These are phyloP conservation scores for Apiotrichum porosum DNA, from an alignment of 1,284 basidiomycete genomes.

Conservation along the genomic window DNA sequence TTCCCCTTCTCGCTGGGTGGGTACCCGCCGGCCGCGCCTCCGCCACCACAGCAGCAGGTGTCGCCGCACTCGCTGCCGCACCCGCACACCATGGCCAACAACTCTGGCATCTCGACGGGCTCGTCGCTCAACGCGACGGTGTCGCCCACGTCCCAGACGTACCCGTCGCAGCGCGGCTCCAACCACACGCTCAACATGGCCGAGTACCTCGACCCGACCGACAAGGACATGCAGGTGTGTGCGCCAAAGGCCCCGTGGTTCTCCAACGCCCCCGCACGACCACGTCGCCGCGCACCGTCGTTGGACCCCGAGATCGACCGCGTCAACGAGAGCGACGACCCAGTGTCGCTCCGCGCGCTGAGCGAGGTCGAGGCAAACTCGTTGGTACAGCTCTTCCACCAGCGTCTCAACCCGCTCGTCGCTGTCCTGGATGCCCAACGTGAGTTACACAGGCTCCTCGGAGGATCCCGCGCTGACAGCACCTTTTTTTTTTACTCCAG, in stretches of 20 bases:
- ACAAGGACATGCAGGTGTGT: slow-evolving; percentile 5
- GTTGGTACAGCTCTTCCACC: slow-evolving; percentile 29
- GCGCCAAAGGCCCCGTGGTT: slow-evolving; percentile 22
- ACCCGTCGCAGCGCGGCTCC: not conserved
- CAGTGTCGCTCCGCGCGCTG: slow-evolving; percentile 23
- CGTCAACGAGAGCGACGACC: slow-evolving; percentile 19
- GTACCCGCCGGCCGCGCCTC: not conserved
- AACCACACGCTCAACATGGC: slow-evolving; percentile 24
- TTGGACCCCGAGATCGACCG: not conserved
- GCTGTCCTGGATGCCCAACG: slow-evolving; percentile 26
- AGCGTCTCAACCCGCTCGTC: slow-evolving; percentile 28
- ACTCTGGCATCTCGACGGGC: not conserved
- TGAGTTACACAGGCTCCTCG: no score
- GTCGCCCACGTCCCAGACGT: slow-evolving; percentile 1
- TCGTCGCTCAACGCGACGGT: not conserved
- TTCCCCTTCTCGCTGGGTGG: not conserved
- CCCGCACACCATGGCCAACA: no score
- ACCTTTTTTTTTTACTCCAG: no score
- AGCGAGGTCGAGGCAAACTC: slow-evolving; percentile 26
- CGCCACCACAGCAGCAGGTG: not conserved
- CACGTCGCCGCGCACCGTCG: not conserved
- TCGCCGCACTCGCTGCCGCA: not conserved
- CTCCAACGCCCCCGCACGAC: slow-evolving; percentile 13
- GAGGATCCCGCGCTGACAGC: no score
- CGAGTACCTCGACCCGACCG: slow-evolving; percentile 26